Evolutionary conservation across 805 yeast genomes (phyloP).

Genomic region (Yamadazyma phyllophila): DNA sequence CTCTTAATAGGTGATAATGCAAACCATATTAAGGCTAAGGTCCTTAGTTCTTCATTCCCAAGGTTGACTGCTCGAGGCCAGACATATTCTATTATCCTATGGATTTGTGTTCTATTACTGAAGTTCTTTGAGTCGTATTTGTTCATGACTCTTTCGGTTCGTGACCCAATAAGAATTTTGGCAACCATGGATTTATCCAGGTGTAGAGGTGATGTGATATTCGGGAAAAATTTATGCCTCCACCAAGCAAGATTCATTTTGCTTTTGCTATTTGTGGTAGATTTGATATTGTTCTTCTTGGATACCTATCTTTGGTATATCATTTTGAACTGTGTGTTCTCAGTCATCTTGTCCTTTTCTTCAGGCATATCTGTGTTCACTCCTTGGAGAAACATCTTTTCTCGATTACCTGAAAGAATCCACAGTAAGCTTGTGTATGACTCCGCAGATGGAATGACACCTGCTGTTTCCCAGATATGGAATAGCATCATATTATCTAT

Average conservation of each 20-base stretch:
- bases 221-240: slow-evolving; percentile 23
- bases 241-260: slow-evolving; percentile 28
- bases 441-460: neutral
- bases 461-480: slow-evolving; percentile 24
- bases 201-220: slow-evolving; percentile 26
- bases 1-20: slow-evolving; percentile 6
- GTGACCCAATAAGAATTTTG: slow-evolving; percentile 32
- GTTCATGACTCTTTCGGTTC: slow-evolving; percentile 33
- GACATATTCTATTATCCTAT: slow-evolving; percentile 24
- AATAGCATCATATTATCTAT: slow-evolving; percentile 26
- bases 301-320: slow-evolving; percentile 43
- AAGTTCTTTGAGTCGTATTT: slow-evolving; percentile 37
- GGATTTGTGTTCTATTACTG: slow-evolving; percentile 32
- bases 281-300: slow-evolving; percentile 34
- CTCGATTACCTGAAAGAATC: slow-evolving; percentile 35
- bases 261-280: slow-evolving; percentile 23
- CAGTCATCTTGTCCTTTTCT: slow-evolving; percentile 30
- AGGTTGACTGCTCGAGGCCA: slow-evolving; percentile 20
- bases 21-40: slow-evolving; percentile 10
- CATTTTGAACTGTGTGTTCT: slow-evolving; percentile 34
- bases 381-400: slow-evolving; percentile 38
- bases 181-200: slow-evolving; percentile 25
- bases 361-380: slow-evolving; percentile 34
- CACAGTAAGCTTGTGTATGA: slow-evolving; percentile 22
- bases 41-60: slow-evolving; percentile 27